phyloP scores from a whole-genome alignment of 306 rosid species.

The Glycine tomentella region DNA sequence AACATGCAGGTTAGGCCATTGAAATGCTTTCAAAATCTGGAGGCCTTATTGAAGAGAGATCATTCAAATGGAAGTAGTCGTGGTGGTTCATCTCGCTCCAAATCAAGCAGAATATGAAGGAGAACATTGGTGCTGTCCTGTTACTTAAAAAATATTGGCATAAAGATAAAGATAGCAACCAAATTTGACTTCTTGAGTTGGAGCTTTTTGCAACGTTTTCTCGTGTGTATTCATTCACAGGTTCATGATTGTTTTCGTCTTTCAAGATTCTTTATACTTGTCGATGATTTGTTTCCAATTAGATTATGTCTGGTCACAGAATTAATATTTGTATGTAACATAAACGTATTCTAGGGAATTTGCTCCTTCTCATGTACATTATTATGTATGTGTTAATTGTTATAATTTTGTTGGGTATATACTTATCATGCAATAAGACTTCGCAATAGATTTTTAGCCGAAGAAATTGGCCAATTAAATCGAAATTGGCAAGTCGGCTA shows the following conservation, averaged over 20 bases:
- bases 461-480: neutral
- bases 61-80: slow-evolving; percentile 56
- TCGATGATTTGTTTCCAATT: slow-evolving; percentile 3
- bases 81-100: slow-evolving; percentile 68
- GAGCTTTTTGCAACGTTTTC: slow-evolving; percentile 30
- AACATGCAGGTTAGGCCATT: slow-evolving; percentile 79
- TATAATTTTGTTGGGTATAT: neutral
- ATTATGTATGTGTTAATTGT: slow-evolving; percentile 21
- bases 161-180: slow-evolving; percentile 30
- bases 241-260: slow-evolving; percentile 36
- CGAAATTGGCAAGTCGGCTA: too few relatives aligned
- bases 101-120: slow-evolving; percentile 50
- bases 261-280: slow-evolving; percentile 44
- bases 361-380: slow-evolving; percentile 42
- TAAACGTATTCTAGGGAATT: neutral
- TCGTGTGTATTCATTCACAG: slow-evolving; percentile 48
- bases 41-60: slow-evolving; percentile 74
- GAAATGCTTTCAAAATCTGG: slow-evolving; percentile 82
- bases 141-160: slow-evolving; percentile 9
- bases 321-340: slow-evolving; percentile 33
- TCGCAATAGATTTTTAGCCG: neutral
- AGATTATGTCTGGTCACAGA: slow-evolving; percentile 30
- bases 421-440: neutral
- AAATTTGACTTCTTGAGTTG: slow-evolving; percentile 33
- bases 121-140: slow-evolving; percentile 7